Base-by-base conservation (phyloP, 2,329 filamentous ascomycete species). In the Neodidymelliopsis sp. region DNA sequence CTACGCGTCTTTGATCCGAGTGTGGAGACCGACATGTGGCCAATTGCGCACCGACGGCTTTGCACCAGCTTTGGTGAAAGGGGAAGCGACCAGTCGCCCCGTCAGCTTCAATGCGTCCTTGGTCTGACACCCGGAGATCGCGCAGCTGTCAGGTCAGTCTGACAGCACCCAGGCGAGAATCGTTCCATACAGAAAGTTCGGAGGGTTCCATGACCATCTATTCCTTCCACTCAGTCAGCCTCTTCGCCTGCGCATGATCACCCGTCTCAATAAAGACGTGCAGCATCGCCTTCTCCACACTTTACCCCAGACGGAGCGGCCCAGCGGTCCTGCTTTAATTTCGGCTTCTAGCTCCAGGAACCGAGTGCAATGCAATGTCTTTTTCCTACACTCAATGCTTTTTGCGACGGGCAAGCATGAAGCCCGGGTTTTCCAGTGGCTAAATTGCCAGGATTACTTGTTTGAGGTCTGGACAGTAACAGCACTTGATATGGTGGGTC, bases 261-360 rank as follows among this genome's bases (percentile, higher is more conserved):
- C 3, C 40, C 15, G 20, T 30, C 48, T 40, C 42, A 52, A 52
- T 46, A 46, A 37, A 38, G 13, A 45, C 37, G 31, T 46, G 48
- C 48, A 46, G 42, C 48, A 38, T 46, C 48, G 48, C 42, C 24
- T 46, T 52, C 48, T 52, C 48, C 48, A 52, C 42, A 52, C 42
- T 46, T 52, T 52, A 52, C 48, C 48, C 41, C 48, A 46, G 48
- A 52, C 42, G 48, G 42, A 31, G 37, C 48, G 48, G 48, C 48
- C 37, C 41, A 46, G 41, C 41, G 48, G 48, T 42, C 42, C 48
- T 52, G 42, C 30, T 52, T n/a, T 42, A 52, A 52, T 52, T 40
- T 52, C 42, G 48, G 48, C 48, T 46, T 46, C 36, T 46, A 46
- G 41, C 48, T 52, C 18, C 48, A 52, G 48, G 48, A 52, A 52